Conservation (phyloP, 2,329 filamentous ascomycete species). For the Rachicladosporium sp. region DNA sequence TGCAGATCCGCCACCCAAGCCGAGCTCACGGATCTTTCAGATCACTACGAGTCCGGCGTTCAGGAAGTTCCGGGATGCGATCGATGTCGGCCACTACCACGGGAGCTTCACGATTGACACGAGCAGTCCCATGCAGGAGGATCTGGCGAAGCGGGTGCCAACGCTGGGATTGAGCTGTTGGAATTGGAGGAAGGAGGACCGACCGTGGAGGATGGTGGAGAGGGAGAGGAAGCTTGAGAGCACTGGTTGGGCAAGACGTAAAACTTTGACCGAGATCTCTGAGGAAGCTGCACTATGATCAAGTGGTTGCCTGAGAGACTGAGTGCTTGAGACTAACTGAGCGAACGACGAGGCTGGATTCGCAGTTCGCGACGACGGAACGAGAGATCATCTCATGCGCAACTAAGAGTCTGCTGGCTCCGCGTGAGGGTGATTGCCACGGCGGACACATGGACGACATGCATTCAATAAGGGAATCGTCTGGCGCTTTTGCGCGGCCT, state of each 20-base stretch:
- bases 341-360: no score
- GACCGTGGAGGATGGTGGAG: conserved; percentile 20
- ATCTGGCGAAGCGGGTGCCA: conserved; percentile 29
- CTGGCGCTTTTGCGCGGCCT: no score
- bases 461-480: no score
- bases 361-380: no score
- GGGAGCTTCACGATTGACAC: conserved; percentile 18
- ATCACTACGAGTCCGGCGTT: conserved; percentile 28
- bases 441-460: no score
- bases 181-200: conserved; percentile 24
- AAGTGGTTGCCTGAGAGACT: no score
- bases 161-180: conserved; percentile 27
- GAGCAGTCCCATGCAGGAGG: conserved; percentile 20
- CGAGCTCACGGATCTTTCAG: conserved; percentile 26
- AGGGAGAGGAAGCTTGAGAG: conserved; percentile 17
- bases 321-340: no score
- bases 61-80: conserved; percentile 28
- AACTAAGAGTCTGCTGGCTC: no score
- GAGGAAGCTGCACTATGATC: conserved; percentile 11
- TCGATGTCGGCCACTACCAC: conserved; percentile 24
- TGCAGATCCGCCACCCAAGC: conserved; percentile 6
- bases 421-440: no score
- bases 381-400: no score
- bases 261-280: conserved; percentile 21
- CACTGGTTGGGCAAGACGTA: conserved; percentile 18